These are phyloP conservation scores for Bretschneidera sinensis DNA, from an alignment of 345 rosid genomes.

Conservation along the genomic window DNA sequence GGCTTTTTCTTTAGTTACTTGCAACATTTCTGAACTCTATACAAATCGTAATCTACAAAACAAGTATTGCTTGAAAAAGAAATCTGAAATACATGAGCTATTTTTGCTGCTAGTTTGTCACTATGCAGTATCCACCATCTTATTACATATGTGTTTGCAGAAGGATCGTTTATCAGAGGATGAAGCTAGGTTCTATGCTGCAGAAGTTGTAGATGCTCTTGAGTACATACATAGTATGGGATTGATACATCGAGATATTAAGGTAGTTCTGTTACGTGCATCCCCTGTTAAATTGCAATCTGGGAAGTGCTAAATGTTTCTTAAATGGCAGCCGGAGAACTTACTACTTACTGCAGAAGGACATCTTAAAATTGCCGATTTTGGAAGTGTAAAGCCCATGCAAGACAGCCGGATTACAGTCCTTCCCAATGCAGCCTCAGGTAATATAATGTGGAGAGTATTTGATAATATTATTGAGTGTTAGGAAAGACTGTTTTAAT, in stretches of 20 bases:
- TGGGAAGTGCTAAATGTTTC: constrained; percentile 20
- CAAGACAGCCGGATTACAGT: constrained; percentile 86
- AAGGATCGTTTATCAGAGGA: constrained; percentile 75
- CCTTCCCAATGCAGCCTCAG: constrained; percentile 92
- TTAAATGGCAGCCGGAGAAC: constrained; percentile 85
- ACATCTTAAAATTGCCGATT: constrained; percentile 93
- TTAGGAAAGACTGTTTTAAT: not conserved
- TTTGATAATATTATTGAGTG: constrained; percentile 9
- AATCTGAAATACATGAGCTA: not conserved
- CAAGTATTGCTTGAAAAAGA: not conserved
- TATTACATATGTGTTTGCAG: constrained; percentile 35
- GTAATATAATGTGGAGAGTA: constrained; percentile 27
- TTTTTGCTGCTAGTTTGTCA: constrained; percentile 7
- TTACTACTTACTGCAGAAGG: constrained; percentile 74
- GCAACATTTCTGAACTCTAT: not conserved
- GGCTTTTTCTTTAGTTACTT: not conserved
- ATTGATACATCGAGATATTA: constrained; percentile 94
- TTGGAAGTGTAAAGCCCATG: constrained; percentile 98
- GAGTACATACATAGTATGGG: constrained; percentile 92
- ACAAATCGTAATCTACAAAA: not conserved
- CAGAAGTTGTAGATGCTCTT: constrained; percentile 93
- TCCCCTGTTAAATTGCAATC: constrained; percentile 7
- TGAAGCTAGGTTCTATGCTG: constrained; percentile 89
- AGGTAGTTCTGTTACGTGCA: constrained; percentile 43
- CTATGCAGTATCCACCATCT: constrained; percentile 2